Evolutionary conservation across 768 basidiomycete genomes (phyloP).

Genomic region (Tricholoma sp.): DNA sequence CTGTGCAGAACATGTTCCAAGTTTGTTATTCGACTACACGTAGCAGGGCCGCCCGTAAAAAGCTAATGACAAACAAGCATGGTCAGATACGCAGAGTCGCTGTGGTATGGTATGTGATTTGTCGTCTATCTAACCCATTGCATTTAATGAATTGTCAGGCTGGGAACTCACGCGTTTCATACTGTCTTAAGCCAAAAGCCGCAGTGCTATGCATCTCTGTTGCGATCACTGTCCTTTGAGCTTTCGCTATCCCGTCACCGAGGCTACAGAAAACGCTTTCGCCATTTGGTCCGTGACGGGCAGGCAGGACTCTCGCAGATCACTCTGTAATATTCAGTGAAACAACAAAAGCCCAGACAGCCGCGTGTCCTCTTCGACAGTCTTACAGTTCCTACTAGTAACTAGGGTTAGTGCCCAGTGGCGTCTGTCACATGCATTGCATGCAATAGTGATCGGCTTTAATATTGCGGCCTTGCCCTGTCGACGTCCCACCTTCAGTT

Average conservation of each 20-base stretch:
- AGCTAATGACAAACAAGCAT: constrained; percentile 28
- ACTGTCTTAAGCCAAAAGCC: constrained; percentile 53
- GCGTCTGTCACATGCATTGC: too few species aligned
- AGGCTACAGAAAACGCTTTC: constrained; percentile 40
- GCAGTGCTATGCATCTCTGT: constrained; percentile 39
- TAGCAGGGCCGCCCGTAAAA: constrained; percentile 36
- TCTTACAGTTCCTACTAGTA: not conserved
- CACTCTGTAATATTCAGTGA: not conserved
- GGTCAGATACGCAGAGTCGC: constrained; percentile 42
- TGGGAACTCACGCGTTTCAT: constrained; percentile 77
- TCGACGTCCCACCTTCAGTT: too few species aligned
- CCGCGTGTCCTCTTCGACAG: not conserved
- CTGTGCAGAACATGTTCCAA: constrained; percentile 54
- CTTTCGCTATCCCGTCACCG: constrained; percentile 42
- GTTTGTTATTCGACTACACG: constrained; percentile 51
- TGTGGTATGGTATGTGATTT: constrained; percentile 53
- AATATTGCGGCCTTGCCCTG: too few species aligned
- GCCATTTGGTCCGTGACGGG: constrained; percentile 42
- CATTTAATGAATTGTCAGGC: constrained; percentile 40
- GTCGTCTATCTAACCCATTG: not conserved
- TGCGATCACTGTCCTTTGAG: constrained; percentile 47
- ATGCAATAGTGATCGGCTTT: too few species aligned
- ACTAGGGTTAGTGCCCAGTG: too few species aligned
- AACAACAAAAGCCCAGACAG: not conserved
- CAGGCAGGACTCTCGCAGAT: constrained; percentile 20